Conservation (phyloP, 208 protist genomes). For the Acanthamoeba lenticulata region DNA sequence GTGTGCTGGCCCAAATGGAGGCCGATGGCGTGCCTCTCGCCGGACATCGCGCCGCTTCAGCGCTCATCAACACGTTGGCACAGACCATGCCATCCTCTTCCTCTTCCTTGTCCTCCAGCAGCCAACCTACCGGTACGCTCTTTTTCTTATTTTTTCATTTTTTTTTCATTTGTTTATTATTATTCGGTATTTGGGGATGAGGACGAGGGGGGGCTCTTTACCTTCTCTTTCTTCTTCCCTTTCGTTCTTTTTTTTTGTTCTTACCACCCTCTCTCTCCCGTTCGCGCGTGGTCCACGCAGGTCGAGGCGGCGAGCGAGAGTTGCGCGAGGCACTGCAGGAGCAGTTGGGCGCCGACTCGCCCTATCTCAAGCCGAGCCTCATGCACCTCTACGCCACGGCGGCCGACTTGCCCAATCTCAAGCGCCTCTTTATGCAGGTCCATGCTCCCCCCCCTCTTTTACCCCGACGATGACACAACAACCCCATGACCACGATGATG, state of each 20-base stretch:
- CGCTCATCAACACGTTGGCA: not conserved
- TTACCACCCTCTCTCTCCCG: not conserved
- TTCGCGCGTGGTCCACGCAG: not conserved
- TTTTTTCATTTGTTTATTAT: not conserved
- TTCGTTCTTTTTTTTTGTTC: not conserved
- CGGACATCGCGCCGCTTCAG: not conserved
- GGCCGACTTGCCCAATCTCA: not conserved
- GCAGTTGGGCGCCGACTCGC: not conserved
- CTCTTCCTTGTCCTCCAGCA: not conserved
- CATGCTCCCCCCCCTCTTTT: not conserved
- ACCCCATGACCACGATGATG: not conserved
- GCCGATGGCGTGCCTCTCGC: not conserved
- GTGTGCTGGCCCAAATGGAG: not conserved
- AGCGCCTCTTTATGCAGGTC: not conserved
- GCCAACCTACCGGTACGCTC: not conserved
- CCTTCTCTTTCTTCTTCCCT: too few relatives aligned
- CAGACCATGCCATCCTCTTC: not conserved
- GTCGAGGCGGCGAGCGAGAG: not conserved
- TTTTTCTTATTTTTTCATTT: too few relatives aligned
- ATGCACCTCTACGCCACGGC: not conserved
- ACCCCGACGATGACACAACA: not conserved
- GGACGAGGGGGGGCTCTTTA: too few relatives aligned
- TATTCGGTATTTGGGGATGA: too few relatives aligned
- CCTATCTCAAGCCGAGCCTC: not conserved
- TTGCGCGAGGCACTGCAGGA: not conserved